These are phyloP conservation scores for Fusarium falciforme DNA, from an alignment of 2,329 filamentous ascomycete species.

Conservation along the genomic window DNA sequence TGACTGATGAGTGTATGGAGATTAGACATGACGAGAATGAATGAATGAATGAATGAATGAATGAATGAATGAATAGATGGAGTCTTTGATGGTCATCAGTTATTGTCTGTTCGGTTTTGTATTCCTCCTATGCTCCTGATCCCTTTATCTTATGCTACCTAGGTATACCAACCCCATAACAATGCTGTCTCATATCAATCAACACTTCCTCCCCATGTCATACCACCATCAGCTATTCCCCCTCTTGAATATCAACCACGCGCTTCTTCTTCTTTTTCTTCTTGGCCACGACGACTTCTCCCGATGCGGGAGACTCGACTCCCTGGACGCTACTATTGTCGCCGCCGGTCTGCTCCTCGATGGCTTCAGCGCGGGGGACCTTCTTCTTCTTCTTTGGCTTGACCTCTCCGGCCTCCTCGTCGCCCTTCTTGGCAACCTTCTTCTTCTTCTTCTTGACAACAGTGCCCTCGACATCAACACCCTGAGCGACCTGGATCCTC, in stretches of 20 bases:
- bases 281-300: conserved; percentile 53
- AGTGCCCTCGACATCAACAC: conserved; percentile 73
- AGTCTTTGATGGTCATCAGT: conserved; percentile 4
- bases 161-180: conserved; percentile 11
- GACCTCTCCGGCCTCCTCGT: conserved; percentile 27
- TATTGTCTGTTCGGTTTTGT: conserved; percentile 22
- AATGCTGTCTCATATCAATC: background rate
- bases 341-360: conserved; percentile 27
- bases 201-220: background rate
- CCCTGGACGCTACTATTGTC: conserved; percentile 34
- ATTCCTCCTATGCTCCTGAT: conserved; percentile 18
- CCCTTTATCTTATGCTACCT: conserved; percentile 12
- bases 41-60: background rate
- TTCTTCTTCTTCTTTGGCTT: conserved; percentile 50
- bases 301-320: conserved; percentile 32
- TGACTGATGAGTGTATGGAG: background rate
- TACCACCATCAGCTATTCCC: conserved; percentile 15
- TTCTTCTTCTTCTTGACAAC: conserved; percentile 74
- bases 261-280: conserved; percentile 61
- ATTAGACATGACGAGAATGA: background rate
- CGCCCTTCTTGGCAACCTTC: conserved; percentile 59
- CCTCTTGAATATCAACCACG: conserved; percentile 45
- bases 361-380: conserved; percentile 21
- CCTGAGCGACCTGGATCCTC: conserved; percentile 76
- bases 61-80: background rate